Evolutionary conservation across 441 rosid species (phyloP), one percentile per base, ranked within the genome.

Genomic region (Geranium incanum): DNA sequence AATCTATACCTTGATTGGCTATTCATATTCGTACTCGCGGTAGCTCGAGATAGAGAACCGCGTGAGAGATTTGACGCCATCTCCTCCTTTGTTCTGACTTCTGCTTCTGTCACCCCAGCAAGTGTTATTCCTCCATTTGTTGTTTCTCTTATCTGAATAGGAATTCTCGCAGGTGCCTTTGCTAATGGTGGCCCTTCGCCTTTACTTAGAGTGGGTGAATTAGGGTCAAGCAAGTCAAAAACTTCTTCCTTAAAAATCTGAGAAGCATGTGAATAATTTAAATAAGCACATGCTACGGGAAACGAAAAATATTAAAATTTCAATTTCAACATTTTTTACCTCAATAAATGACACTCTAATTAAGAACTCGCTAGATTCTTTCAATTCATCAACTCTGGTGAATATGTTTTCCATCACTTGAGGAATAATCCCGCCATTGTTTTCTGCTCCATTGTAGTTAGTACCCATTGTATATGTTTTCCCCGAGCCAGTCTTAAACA

Each of bases 401-500:
- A 88, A 92, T 50, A 95, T 92, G 36, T 66, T 85, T n/a, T 89
- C 97, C 97, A 92, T 86, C 21, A 92, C 99, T 68, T 83, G 92
- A 0, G 98, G 96, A 70, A 95, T 95, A 64, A 95, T 80, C 0
- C 95, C 97, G 50, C 75, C 71, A 50, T 73, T 87, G 60, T 85
- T 77, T 71, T 80, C 91, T 69, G 90, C 93, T 0, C 93, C 97
- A 6, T 74, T 76, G 67, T 90, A 92, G 72, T 88, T 90, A 23
- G 99, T 95, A 18, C 99, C 99, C 99, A 95, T 95, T 1, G 97
- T 95, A 55, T 89, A 95, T 0, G 99, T 92, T 75, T 95, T 95
- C 9, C 97, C 99, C 1, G 99, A 95, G 68, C 97, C 98, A 16
- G 98, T 95, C 98, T 92, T 68, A 55, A 71, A 3, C 5, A 62